Evolutionary conservation across 2,329 filamentous ascomycete genomes (phyloP).

Genomic region (Sphaerulina vaccinii): DNA sequence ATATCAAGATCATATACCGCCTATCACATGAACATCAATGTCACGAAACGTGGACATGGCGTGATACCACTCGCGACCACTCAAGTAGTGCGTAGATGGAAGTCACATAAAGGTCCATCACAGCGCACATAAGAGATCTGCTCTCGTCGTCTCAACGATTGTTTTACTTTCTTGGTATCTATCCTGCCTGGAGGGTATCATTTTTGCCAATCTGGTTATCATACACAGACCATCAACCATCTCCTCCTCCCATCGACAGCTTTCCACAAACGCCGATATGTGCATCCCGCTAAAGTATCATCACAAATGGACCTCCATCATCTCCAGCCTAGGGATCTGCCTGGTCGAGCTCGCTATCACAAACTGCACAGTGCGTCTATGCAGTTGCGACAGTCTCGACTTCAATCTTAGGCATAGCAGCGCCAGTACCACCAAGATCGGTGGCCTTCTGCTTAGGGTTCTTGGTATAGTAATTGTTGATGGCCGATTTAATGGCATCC

Average conservation of each 20-base stretch:
- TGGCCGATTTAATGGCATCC: conserved; percentile 89
- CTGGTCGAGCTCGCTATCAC: too few species aligned
- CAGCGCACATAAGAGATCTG: neutral
- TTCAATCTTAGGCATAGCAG: conserved; percentile 65
- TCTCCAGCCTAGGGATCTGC: neutral
- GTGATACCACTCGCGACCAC: conserved; percentile 11
- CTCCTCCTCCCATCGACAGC: neutral
- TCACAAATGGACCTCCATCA: conserved; percentile 1
- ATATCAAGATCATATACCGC: too few species aligned
- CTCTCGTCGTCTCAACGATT: neutral
- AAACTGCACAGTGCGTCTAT: too few species aligned
- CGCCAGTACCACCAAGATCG: conserved; percentile 72
- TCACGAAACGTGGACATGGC: conserved; percentile 7
- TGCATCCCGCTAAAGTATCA: conserved; percentile 14
- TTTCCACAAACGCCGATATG: conserved; percentile 6
- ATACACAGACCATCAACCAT: conserved; percentile 6
- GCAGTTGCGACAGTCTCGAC: conserved; percentile 51
- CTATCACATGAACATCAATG: neutral
- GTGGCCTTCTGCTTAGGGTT: conserved; percentile 74
- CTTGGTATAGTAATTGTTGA: conserved; percentile 88
- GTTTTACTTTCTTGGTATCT: conserved; percentile 2
- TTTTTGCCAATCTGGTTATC: conserved; percentile 7
- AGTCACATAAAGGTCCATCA: neutral
- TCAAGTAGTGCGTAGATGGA: neutral
- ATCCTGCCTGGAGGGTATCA: conserved; percentile 1